Conservation (phyloP, 2,329 filamentous ascomycete species). For the Fusarium palustre region DNA sequence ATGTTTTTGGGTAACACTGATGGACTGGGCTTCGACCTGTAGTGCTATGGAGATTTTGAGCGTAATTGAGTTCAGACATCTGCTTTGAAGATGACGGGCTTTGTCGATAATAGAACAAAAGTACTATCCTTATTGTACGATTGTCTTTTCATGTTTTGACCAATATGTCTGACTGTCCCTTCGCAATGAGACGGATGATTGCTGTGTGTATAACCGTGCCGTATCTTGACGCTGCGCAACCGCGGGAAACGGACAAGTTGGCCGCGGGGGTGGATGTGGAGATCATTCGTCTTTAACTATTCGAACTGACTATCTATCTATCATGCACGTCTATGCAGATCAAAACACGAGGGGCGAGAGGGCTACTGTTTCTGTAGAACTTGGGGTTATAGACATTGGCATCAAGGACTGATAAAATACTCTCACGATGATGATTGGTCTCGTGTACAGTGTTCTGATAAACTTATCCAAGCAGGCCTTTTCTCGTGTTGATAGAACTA, state of each 20-base stretch:
- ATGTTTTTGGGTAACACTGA: conserved; percentile 58
- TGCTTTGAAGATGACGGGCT: background rate
- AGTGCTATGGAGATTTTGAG: conserved; percentile 12
- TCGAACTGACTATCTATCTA: background rate
- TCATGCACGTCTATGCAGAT: background rate
- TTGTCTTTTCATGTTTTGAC: background rate
- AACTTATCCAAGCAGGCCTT: no score
- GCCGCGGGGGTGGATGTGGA: conserved; percentile 8
- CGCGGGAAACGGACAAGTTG: conserved; percentile 20
- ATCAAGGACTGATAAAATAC: no score
- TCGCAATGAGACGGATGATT: background rate
- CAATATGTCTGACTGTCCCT: background rate
- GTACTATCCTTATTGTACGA: background rate
- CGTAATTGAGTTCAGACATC: conserved; percentile 1
- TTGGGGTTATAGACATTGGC: no score
- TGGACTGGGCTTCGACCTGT: conserved; percentile 49
- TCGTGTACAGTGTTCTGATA: background rate
- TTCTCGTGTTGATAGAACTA: background rate
- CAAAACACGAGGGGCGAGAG: background rate
- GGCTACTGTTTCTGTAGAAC: fast-evolving
- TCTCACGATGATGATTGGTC: background rate
- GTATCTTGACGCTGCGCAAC: background rate
- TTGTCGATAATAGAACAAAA: conserved; percentile 10
- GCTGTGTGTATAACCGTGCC: background rate
- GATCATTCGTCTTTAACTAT: background rate